phyloP scores from a whole-genome alignment of 2,329 filamentous ascomycete genomes.

The Ophiostoma montium region DNA sequence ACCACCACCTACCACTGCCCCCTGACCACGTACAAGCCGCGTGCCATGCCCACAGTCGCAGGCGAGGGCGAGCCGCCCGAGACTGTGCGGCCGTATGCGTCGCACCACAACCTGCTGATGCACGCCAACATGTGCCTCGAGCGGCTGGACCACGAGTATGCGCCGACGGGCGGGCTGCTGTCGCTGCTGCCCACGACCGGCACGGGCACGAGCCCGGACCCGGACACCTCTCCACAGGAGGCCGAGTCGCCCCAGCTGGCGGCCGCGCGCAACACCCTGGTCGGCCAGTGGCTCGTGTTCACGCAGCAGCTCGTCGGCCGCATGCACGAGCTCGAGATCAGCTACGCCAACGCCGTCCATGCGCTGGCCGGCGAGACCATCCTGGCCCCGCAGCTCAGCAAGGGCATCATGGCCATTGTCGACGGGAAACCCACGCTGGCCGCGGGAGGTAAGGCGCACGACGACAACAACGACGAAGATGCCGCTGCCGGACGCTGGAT shows the following conservation, averaged over 20 bases:
- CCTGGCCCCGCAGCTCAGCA: slow-evolving; percentile 22
- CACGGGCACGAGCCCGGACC: background rate
- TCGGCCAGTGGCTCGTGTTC: slow-evolving; percentile 43
- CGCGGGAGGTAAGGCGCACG: too few relatives aligned
- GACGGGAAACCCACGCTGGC: background rate
- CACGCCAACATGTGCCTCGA: slow-evolving; percentile 48
- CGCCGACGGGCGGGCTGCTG: slow-evolving; percentile 39
- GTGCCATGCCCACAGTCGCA: slow-evolving; percentile 7
- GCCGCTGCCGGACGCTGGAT: slow-evolving; percentile 26
- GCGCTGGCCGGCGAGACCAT: slow-evolving; percentile 34
- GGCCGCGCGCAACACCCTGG: slow-evolving; percentile 34
- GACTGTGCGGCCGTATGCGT: slow-evolving; percentile 25
- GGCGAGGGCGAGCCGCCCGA: background rate
- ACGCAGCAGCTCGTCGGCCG: slow-evolving; percentile 38
- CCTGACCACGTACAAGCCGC: slow-evolving; percentile 19
- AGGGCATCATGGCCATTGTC: background rate
- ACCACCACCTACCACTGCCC: slow-evolving; percentile 32
- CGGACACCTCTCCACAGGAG: slow-evolving; percentile 15
- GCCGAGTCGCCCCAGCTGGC: slow-evolving; percentile 3
- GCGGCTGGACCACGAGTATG: slow-evolving; percentile 44
- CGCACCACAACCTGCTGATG: slow-evolving; percentile 35
- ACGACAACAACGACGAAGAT: background rate
- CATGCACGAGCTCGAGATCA: slow-evolving; percentile 42
- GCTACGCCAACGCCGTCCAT: slow-evolving; percentile 36
- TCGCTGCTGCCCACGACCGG: slow-evolving; percentile 32